A percentile compares a stretch with the other conserved stretches of the same genome.
These are phyloP conservation scores for Candida frijolesensis DNA, from an alignment of 1,139 yeast genomes.

Conservation along the genomic window DNA sequence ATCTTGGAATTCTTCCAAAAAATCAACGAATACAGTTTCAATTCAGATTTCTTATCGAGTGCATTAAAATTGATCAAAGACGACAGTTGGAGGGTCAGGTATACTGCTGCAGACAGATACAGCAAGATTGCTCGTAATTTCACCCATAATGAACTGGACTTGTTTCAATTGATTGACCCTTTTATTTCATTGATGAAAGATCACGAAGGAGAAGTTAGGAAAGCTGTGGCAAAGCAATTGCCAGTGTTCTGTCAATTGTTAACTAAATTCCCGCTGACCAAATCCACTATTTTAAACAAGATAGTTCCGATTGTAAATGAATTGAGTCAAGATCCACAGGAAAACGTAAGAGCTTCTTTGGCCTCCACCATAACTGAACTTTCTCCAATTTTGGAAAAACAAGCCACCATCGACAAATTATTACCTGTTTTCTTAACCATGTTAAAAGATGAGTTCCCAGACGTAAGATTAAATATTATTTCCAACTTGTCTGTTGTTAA, in stretches of 20 bases:
- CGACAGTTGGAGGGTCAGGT: constrained; percentile 97
- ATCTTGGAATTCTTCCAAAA: constrained; percentile 65
- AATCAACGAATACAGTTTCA: constrained; percentile 58
- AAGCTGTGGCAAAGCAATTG: constrained; percentile 89
- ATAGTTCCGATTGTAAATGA: constrained; percentile 84
- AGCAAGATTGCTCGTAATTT: constrained; percentile 73
- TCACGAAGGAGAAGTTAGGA: constrained; percentile 94
- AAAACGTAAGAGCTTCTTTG: constrained; percentile 88
- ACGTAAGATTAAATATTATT: constrained; percentile 91
- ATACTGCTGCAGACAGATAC: constrained; percentile 94
- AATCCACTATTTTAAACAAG: constrained; percentile 61
- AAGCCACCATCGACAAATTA: constrained; percentile 77
- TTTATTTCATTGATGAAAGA: constrained; percentile 83
- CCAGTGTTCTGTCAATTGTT: constrained; percentile 73
- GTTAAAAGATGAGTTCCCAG: constrained; percentile 97
- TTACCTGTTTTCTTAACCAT: constrained; percentile 88
- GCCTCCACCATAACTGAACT: constrained; percentile 87
- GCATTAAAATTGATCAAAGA: constrained; percentile 72
- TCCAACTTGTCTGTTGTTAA: constrained; percentile 90
- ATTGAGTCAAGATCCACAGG: constrained; percentile 88
- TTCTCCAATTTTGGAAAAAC: constrained; percentile 85
- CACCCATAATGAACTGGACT: constrained; percentile 52
- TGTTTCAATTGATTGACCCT: constrained; percentile 62
- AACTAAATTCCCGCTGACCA: constrained; percentile 42
- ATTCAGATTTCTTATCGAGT: constrained; percentile 60